Evolutionary conservation across 257 asterid species (phyloP).

Genomic region (Solanum chilense): DNA sequence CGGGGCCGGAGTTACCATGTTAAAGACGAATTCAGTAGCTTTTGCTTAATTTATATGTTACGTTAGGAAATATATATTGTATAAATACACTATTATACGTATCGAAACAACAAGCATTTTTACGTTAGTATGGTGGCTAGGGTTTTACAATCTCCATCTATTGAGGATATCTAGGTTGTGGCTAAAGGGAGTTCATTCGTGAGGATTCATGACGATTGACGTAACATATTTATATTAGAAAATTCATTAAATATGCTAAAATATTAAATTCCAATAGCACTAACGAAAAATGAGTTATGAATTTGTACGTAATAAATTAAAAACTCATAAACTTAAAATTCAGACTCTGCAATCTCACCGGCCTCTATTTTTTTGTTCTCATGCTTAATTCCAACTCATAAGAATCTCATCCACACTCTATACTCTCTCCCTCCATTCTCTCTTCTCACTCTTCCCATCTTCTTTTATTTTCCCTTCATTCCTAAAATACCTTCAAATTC

Average conservation of each 20-base stretch:
- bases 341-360: no score
- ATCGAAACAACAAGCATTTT: not conserved
- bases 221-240: not conserved
- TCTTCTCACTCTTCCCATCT: not conserved
- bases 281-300: not conserved
- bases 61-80: not conserved
- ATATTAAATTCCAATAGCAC: not conserved
- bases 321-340: not conserved
- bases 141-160: not conserved
- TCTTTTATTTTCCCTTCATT: not conserved
- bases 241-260: not conserved
- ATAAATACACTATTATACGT: not conserved
- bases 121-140: not conserved
- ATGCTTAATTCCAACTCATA: constrained; percentile 47
- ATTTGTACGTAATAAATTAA: not conserved
- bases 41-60: not conserved
- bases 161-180: not conserved
- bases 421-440: not conserved
- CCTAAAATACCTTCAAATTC: not conserved
- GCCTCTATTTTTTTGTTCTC: constrained; percentile 46
- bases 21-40: not conserved
- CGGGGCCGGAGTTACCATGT: not conserved
- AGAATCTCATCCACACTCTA: constrained; percentile 28
- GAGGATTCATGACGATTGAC: not conserved
- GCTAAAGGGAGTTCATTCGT: not conserved